Percentiles rank a stretch among this genome's conserved stretches.
phyloP scores from a whole-genome alignment of 108 stramenopile genomes.

The Skeletonema menzelii region DNA sequence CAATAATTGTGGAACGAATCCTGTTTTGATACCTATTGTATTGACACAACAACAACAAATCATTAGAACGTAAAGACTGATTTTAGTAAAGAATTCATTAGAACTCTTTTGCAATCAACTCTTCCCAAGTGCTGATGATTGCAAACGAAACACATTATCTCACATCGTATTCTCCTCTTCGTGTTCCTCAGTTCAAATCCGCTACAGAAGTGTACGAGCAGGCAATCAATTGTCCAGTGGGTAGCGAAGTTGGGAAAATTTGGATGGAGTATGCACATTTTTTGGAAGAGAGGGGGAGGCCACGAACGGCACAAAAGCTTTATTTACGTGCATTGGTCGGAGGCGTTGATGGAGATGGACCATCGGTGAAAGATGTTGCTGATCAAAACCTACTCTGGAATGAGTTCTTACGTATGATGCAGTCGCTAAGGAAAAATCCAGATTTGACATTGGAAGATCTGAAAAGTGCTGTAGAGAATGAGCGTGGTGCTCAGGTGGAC shows the following conservation, averaged over 20 bases:
- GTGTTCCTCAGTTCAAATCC: constrained; percentile 60
- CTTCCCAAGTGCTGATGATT: not conserved
- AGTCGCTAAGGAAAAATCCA: constrained; percentile 58
- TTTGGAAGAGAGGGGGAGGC: constrained; percentile 70
- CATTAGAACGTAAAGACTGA: not conserved
- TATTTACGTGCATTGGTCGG: constrained; percentile 78
- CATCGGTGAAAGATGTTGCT: constrained; percentile 57
- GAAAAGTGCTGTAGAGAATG: constrained; percentile 61
- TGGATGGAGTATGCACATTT: constrained; percentile 83
- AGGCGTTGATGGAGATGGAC: constrained; percentile 29
- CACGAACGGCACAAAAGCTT: constrained; percentile 71
- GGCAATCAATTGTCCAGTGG: constrained; percentile 73
- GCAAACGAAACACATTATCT: constrained; percentile 2
- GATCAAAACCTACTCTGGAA: constrained; percentile 74
- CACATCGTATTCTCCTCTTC: not conserved
- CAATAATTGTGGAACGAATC: not conserved
- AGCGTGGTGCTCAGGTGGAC: constrained; percentile 37
- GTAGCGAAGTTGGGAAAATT: constrained; percentile 58
- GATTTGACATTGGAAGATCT: constrained; percentile 65
- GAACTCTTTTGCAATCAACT: not conserved
- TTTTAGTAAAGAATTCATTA: constrained; percentile 1
- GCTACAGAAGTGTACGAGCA: constrained; percentile 86
- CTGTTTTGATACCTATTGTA: not conserved
- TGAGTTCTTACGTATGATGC: constrained; percentile 83
- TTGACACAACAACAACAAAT: not conserved